phyloP scores from a whole-genome alignment of 1,284 basidiomycete species.

The Moniliophthora roreri region DNA sequence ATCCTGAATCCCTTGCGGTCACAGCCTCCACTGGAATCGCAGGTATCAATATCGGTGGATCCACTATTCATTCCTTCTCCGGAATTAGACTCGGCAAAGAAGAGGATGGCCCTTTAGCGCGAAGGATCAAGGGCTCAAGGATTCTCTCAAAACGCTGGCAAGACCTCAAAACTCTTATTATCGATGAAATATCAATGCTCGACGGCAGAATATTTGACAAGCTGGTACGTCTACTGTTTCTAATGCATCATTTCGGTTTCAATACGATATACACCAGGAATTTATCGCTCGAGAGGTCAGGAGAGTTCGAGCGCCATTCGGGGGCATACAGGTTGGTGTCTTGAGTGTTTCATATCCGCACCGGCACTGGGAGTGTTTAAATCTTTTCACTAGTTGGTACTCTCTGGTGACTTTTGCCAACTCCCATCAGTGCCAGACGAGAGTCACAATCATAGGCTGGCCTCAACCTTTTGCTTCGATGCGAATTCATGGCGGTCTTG shows the following conservation, averaged over 20 bases:
- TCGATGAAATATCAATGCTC: slow-evolving; percentile 97
- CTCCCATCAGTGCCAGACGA: slow-evolving; percentile 82
- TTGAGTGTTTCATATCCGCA: neutral
- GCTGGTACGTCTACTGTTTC: slow-evolving; percentile 40
- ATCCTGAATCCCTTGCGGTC: slow-evolving; percentile 83
- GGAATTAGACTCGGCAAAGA: slow-evolving; percentile 84
- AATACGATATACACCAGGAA: slow-evolving; percentile 27
- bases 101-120: slow-evolving; percentile 50
- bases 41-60: slow-evolving; percentile 87
- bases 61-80: slow-evolving; percentile 89
- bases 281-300: slow-evolving; percentile 65
- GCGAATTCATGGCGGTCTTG: slow-evolving; percentile 69
- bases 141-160: slow-evolving; percentile 74
- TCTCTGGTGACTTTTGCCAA: slow-evolving; percentile 93
- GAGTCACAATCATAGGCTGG: slow-evolving; percentile 31
- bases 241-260: neutral
- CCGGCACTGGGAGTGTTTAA: slow-evolving; percentile 4
- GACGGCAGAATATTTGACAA: slow-evolving; percentile 89
- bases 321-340: slow-evolving; percentile 79
- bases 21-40: slow-evolving; percentile 94
- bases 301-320: slow-evolving; percentile 67
- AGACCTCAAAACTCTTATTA: slow-evolving; percentile 76
- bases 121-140: slow-evolving; percentile 66
- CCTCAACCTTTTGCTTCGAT: slow-evolving; percentile 80
- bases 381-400: slow-evolving; percentile 54